These are phyloP conservation scores for Aspergillus ustus DNA, from an alignment of 2,329 filamentous ascomycete species.

Conservation along the genomic window DNA sequence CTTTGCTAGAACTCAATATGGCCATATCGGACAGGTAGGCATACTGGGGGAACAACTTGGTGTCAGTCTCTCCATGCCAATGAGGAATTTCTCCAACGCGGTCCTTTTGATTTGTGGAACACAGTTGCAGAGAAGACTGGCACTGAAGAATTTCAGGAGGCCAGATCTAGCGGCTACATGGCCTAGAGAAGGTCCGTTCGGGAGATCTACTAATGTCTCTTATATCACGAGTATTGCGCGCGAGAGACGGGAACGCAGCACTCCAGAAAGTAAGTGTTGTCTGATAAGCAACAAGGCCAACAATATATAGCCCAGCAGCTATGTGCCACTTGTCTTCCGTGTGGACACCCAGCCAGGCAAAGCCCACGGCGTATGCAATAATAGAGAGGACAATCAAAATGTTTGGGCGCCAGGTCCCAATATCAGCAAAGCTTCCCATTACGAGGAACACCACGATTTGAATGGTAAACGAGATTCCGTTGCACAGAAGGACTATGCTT, in stretches of 20 bases:
- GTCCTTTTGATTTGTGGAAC: no score
- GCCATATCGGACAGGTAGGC: no score
- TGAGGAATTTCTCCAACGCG: no score
- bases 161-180: no score
- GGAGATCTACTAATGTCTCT: no score
- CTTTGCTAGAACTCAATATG: no score
- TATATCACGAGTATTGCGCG: slow-evolving; percentile 58
- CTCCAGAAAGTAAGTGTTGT: slow-evolving; percentile 72
- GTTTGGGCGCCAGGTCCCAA: slow-evolving; percentile 66
- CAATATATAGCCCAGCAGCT: slow-evolving; percentile 67
- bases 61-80: no score
- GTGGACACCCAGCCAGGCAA: slow-evolving; percentile 70
- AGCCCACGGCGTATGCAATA: slow-evolving; percentile 66
- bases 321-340: slow-evolving; percentile 63
- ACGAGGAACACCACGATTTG: slow-evolving; percentile 60
- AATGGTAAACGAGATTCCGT: slow-evolving; percentile 70
- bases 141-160: no score
- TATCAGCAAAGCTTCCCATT: slow-evolving; percentile 60
- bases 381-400: slow-evolving; percentile 66
- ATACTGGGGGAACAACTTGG: no score
- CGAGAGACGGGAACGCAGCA: slow-evolving; percentile 64
- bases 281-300: slow-evolving; percentile 70
- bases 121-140: no score
- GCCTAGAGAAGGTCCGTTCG: no score
- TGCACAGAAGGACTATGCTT: slow-evolving; percentile 67